Evolutionary conservation across 371 early-diverging fungal species (phyloP).

Genomic region (Dinochytrium kinnereticum): DNA sequence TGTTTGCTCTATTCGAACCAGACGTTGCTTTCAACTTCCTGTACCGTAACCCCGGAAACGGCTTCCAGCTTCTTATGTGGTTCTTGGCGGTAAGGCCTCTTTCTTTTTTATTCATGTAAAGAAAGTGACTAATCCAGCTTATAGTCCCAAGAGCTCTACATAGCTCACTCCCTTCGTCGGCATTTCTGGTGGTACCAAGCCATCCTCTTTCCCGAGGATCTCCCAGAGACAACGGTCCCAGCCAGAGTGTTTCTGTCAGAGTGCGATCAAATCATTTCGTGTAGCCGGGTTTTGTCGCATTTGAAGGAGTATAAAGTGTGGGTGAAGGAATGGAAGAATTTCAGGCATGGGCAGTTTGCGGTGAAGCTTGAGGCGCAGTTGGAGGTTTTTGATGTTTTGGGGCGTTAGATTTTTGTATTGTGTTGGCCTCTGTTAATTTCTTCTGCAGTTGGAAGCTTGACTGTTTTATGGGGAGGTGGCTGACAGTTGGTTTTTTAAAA

Average conservation of each 20-base stretch:
- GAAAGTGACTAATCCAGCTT: background rate
- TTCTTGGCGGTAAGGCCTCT: slow-evolving; percentile 28
- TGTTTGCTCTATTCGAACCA: slow-evolving; percentile 29
- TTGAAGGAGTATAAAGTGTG: background rate
- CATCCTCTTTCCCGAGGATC: slow-evolving; percentile 29
- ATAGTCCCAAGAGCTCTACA: slow-evolving; percentile 26
- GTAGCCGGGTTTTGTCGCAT: slow-evolving; percentile 11
- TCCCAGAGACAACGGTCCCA: slow-evolving; percentile 1
- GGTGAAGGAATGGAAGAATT: background rate
- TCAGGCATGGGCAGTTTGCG: slow-evolving; percentile 11
- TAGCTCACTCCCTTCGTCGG: slow-evolving; percentile 21
- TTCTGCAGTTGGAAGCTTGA: no score
- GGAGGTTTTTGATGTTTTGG: background rate
- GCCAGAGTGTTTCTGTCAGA: slow-evolving; percentile 17
- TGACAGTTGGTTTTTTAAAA: no score
- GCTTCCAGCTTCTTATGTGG: slow-evolving; percentile 32
- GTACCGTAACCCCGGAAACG: slow-evolving; percentile 35
- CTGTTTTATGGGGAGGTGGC: no score
- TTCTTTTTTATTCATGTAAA: no score
- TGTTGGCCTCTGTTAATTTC: no score
- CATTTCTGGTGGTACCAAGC: slow-evolving; percentile 30
- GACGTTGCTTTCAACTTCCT: slow-evolving; percentile 43
- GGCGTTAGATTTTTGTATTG: no score
- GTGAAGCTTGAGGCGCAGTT: background rate
- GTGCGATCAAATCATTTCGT: slow-evolving; percentile 22